These are phyloP conservation scores for Senecio squalidus DNA, from an alignment of 140 eudicot genomes.

Conservation along the genomic window DNA sequence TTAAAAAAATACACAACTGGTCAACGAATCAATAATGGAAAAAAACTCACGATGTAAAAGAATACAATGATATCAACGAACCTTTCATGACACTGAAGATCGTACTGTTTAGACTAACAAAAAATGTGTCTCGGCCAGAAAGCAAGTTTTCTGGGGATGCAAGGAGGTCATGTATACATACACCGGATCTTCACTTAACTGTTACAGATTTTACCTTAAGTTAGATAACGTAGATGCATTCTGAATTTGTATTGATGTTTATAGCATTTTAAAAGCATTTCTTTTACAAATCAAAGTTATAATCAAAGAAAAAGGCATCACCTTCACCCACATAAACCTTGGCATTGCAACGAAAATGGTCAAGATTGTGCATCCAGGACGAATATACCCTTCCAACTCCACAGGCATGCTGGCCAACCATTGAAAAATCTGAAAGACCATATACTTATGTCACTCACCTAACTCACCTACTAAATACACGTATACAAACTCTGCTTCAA, in stretches of 20 bases:
- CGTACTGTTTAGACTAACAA: slow-evolving; percentile 50
- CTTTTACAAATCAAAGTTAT: background rate
- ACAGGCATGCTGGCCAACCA: slow-evolving; percentile 99
- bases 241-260: too few relatives aligned
- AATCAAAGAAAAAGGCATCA: slow-evolving; percentile 18
- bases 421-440: slow-evolving; percentile 64
- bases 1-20: background rate
- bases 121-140: slow-evolving; percentile 64
- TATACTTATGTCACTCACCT: slow-evolving; percentile 23
- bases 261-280: background rate
- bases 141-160: slow-evolving; percentile 62
- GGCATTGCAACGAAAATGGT: slow-evolving; percentile 88
- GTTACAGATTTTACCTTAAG: slow-evolving; percentile 20
- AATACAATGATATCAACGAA: slow-evolving; percentile 13
- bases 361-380: slow-evolving; percentile 95
- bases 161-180: slow-evolving; percentile 49
- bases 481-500: slow-evolving; percentile 4
- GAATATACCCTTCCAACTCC: slow-evolving; percentile 97
- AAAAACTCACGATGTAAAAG: background rate
- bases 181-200: slow-evolving; percentile 76
- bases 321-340: slow-evolving; percentile 71
- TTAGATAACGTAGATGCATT: slow-evolving; percentile 12
- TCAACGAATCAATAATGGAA: slow-evolving; percentile 5
- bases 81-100: slow-evolving; percentile 67
- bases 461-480: slow-evolving; percentile 11